Percentiles rank a stretch among this genome's conserved stretches.
These are phyloP conservation scores for Acanthochlamys bracteata DNA, from an alignment of 106 monocot species.

Conservation along the genomic window DNA sequence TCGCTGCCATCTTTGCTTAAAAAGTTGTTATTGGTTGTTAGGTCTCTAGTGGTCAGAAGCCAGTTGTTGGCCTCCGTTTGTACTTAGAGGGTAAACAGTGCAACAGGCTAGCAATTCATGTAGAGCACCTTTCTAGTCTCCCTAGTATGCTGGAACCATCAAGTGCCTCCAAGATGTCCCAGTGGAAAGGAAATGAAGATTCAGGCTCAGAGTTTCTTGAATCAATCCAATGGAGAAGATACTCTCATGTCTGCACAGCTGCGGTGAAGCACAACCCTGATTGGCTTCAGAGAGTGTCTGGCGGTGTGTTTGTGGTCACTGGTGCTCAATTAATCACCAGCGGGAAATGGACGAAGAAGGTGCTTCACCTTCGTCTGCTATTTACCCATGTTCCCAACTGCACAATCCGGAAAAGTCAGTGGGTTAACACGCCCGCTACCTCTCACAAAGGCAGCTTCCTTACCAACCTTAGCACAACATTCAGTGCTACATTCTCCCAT, in stretches of 20 bases:
- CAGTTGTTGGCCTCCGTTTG: slow-evolving; percentile 66
- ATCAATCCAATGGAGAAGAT: slow-evolving; percentile 69
- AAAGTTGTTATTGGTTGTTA: slow-evolving; percentile 6
- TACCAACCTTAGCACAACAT: slow-evolving; percentile 65
- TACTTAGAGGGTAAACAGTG: slow-evolving; percentile 84
- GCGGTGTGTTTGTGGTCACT: slow-evolving; percentile 70
- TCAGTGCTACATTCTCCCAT: too few relatives aligned
- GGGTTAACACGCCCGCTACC: slow-evolving; percentile 37
- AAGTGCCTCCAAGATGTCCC: slow-evolving; percentile 20
- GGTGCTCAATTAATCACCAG: slow-evolving; percentile 77
- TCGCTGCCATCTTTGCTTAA: not conserved
- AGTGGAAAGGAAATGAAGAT: slow-evolving; percentile 71
- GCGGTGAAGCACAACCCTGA: slow-evolving; percentile 54
- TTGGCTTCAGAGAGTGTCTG: slow-evolving; percentile 45
- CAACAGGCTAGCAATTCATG: slow-evolving; percentile 73
- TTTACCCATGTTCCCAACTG: slow-evolving; percentile 65
- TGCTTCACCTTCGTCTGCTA: slow-evolving; percentile 68
- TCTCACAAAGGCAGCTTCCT: slow-evolving; percentile 64
- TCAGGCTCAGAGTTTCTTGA: slow-evolving; percentile 43
- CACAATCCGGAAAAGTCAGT: slow-evolving; percentile 44
- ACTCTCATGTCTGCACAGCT: slow-evolving; percentile 57
- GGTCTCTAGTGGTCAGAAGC: slow-evolving; percentile 56
- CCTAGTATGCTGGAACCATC: slow-evolving; percentile 63
- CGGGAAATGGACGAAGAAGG: slow-evolving; percentile 62
- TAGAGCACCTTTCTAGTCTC: slow-evolving; percentile 78